Evolutionary conservation across 768 basidiomycete species (phyloP).

Genomic region (Tricholoma sp.): DNA sequence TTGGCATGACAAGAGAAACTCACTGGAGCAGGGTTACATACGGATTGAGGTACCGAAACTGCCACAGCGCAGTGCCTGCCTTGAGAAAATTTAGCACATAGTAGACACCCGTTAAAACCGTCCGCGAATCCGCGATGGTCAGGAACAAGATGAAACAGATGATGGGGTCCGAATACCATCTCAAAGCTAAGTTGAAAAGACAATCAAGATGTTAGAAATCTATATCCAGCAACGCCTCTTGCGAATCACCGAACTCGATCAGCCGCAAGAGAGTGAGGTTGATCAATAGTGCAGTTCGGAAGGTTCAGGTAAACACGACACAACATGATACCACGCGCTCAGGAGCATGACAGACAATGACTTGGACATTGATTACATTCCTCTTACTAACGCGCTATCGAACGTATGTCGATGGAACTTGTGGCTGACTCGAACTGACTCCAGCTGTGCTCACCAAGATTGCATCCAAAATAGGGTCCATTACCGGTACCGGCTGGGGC

Average conservation of each 20-base stretch:
- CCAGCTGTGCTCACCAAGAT: too few species aligned
- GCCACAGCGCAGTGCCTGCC: constrained; percentile 6
- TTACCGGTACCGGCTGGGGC: too few species aligned
- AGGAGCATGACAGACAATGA: background rate
- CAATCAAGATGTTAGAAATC: background rate
- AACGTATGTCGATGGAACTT: background rate
- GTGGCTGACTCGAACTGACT: too few species aligned
- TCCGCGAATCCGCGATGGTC: constrained; percentile 8
- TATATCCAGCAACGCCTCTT: background rate
- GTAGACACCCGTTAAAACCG: constrained; percentile 9
- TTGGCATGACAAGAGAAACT: background rate
- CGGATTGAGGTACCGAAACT: constrained; percentile 3
- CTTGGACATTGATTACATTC: background rate
- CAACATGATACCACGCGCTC: too few species aligned
- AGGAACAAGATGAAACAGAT: constrained; percentile 9
- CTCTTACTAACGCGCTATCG: too few species aligned
- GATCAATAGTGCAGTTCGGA: background rate
- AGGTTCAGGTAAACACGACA: background rate
- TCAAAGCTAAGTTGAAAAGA: background rate
- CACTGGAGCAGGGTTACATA: background rate
- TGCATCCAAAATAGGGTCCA: too few species aligned
- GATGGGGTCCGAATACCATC: background rate
- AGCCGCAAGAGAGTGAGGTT: too few species aligned
- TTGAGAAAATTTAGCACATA: constrained; percentile 5
- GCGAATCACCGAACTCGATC: background rate